Conservation (phyloP, 2,329 filamentous ascomycete genomes). For the Lachnellula cervina region DNA sequence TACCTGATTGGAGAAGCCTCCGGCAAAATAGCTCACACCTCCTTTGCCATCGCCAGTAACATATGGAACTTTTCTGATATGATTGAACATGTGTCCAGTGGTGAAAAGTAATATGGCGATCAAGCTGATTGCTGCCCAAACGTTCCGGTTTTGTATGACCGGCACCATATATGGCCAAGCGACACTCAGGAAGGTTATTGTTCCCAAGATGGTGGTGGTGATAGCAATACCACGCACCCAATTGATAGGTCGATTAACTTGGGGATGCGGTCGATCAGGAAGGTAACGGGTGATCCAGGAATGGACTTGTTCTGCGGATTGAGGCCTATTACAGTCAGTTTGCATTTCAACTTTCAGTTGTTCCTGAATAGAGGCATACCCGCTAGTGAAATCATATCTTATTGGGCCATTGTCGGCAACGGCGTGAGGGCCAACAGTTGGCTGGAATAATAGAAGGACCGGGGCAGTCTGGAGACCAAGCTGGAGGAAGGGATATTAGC, state of each 20-base stretch:
- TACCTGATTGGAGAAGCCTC: constrained; percentile 81
- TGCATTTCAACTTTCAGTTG: not conserved
- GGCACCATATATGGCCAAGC: constrained; percentile 76
- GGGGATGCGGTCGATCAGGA: constrained; percentile 70
- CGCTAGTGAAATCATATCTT: constrained; percentile 79
- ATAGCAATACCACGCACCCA: constrained; percentile 69
- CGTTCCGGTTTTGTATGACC: constrained; percentile 79
- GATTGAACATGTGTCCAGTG: constrained; percentile 98
- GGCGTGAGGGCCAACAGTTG: constrained; percentile 77
- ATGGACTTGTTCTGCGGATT: constrained; percentile 73
- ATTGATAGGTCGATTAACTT: constrained; percentile 81
- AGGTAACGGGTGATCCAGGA: constrained; percentile 75
- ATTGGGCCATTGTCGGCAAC: constrained; percentile 62
- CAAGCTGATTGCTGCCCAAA: constrained; percentile 88
- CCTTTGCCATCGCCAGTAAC: constrained; percentile 79
- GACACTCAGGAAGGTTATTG: constrained; percentile 63
- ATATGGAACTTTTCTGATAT: constrained; percentile 94
- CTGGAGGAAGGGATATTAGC: constrained; percentile 41
- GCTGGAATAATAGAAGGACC: constrained; percentile 80
- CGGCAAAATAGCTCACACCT: constrained; percentile 83
- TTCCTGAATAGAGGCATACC: constrained; percentile 48
- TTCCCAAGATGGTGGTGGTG: constrained; percentile 64
- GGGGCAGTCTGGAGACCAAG: constrained; percentile 91
- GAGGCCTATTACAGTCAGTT: constrained; percentile 47
- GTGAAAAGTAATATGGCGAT: constrained; percentile 90